Base-by-base conservation (phyloP, 2,329 filamentous ascomycete species). In the Phialemonium atrogriseum region DNA sequence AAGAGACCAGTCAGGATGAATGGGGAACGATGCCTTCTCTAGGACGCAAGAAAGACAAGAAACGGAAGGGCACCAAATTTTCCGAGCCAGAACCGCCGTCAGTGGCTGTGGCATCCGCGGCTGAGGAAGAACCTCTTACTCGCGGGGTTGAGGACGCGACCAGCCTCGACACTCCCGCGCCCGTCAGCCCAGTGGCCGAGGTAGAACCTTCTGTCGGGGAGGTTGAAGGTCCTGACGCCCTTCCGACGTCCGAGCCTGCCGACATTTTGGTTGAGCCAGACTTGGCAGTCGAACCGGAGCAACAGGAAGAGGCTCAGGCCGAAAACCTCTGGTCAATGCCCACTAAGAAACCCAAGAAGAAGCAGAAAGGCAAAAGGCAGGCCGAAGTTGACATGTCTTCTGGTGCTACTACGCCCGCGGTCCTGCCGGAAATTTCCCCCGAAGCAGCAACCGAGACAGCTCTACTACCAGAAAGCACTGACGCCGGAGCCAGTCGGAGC, bases 271-370 rank as follows among this genome's bases (percentile, higher is more conserved):
- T n/a, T n/a, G n/a, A 26, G 24, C 10, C 7, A 26, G 24, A 26
- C 14, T 19, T 17, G 6, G 17, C 28, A 30, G 17, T 9, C 20
- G 36, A 48, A 14, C 23, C 30, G 2, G 40, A 43, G 32, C 19
- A 28, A 29, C 33, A 32, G 29, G 7, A 6, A 14, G 26, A 15
- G 7, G 15, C 24, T 12, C 19, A 15, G 2, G 16, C n/a, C 17
- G 35, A 38, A 14, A 41, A 48, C 37, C 38, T 46, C 30, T 41
- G 40, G 36, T 38, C 45, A 27, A 22, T 37, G 30, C 34, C 35
- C 5, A 41, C 36, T 20, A 56, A 54, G 39, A 60, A 57, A 37
- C 49, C 51, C 24, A 57, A 59, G 41, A 57, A 57, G 37, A 62
- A 56, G 36, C 43, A 48, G 4, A 53, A 53, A 35, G 50, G 44